Conservation (phyloP, 2,329 filamentous ascomycete species). For the Gaeumannomyces tritici region DNA sequence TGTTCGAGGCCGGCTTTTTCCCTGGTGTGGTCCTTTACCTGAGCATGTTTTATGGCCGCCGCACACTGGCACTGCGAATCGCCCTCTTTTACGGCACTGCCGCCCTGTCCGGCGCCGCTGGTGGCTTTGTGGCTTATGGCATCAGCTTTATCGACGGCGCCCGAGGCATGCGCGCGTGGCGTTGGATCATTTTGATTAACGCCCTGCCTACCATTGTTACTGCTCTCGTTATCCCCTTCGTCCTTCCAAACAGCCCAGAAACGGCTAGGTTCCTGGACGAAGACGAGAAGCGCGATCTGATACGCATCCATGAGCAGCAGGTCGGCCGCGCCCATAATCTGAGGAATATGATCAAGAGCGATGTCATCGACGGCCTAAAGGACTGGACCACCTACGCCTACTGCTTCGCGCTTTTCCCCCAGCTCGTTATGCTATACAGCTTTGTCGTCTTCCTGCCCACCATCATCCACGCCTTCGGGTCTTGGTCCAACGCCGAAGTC, state of each 20-base stretch:
- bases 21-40: constrained; percentile 56
- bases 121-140: constrained; percentile 48
- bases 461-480: constrained; percentile 49
- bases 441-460: constrained; percentile 60
- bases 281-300: constrained; percentile 35
- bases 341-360: constrained; percentile 13
- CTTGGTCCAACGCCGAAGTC: constrained; percentile 41
- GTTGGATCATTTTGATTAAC: constrained; percentile 55
- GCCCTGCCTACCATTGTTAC: constrained; percentile 45
- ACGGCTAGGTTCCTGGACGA: constrained; percentile 42
- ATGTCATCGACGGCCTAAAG: constrained; percentile 29
- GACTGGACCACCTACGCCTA: constrained; percentile 41
- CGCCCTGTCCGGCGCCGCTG: constrained; percentile 46
- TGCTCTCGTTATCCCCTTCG: constrained; percentile 38
- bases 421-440: constrained; percentile 48
- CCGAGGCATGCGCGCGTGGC: constrained; percentile 45
- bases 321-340: constrained; percentile 2
- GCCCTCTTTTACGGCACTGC: constrained; percentile 61
- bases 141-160: constrained; percentile 47
- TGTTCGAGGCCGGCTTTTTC: constrained; percentile 51
- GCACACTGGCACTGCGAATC: constrained; percentile 52
- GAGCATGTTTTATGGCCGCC: constrained; percentile 49
- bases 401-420: constrained; percentile 49
- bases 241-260: constrained; percentile 46
- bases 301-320: constrained; percentile 2